These are phyloP conservation scores for Colletotrichum gigasporum DNA, from an alignment of 2,329 filamentous ascomycete genomes.

Conservation along the genomic window DNA sequence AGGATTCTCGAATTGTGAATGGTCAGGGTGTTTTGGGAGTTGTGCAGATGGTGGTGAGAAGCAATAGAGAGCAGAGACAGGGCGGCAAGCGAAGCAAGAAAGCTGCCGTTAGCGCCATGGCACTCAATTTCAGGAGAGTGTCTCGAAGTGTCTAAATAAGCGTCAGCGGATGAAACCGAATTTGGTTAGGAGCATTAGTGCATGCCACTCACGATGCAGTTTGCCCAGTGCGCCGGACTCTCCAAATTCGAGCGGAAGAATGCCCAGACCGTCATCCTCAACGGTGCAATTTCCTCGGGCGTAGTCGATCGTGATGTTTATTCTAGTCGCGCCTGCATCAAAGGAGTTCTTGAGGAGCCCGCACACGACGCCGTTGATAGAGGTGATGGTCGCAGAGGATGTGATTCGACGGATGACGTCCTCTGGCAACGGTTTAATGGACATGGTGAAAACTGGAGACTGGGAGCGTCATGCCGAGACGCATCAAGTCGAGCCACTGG, in stretches of 20 bases:
- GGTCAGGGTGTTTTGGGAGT: slow-evolving; percentile 71
- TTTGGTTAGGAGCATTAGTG: background rate
- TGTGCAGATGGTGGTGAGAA: slow-evolving; percentile 71
- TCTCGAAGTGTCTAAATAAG: slow-evolving; percentile 79
- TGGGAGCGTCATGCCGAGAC: slow-evolving; percentile 7
- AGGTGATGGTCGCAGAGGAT: slow-evolving; percentile 83
- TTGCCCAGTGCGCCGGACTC: slow-evolving; percentile 76
- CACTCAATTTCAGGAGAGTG: slow-evolving; percentile 53
- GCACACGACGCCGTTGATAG: slow-evolving; percentile 74
- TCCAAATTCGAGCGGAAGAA: slow-evolving; percentile 77
- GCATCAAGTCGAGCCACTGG: background rate
- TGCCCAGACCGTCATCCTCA: slow-evolving; percentile 87
- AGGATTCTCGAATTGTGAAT: slow-evolving; percentile 77
- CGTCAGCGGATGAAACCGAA: slow-evolving; percentile 10
- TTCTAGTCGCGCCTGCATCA: slow-evolving; percentile 76
- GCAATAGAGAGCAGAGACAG: slow-evolving; percentile 81
- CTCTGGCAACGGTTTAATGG: slow-evolving; percentile 75
- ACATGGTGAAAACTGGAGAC: slow-evolving; percentile 53
- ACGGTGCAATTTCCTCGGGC: slow-evolving; percentile 78
- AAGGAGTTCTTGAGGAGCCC: slow-evolving; percentile 85
- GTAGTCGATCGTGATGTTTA: slow-evolving; percentile 80
- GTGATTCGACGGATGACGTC: slow-evolving; percentile 82
- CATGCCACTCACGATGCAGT: slow-evolving; percentile 69
- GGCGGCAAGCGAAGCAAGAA: slow-evolving; percentile 79
- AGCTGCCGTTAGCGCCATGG: slow-evolving; percentile 78